Evolutionary conservation across 2,329 filamentous ascomycete genomes (phyloP), one percentile per base, ranked within the genome.

Genomic region (Didymella arachidicola): DNA sequence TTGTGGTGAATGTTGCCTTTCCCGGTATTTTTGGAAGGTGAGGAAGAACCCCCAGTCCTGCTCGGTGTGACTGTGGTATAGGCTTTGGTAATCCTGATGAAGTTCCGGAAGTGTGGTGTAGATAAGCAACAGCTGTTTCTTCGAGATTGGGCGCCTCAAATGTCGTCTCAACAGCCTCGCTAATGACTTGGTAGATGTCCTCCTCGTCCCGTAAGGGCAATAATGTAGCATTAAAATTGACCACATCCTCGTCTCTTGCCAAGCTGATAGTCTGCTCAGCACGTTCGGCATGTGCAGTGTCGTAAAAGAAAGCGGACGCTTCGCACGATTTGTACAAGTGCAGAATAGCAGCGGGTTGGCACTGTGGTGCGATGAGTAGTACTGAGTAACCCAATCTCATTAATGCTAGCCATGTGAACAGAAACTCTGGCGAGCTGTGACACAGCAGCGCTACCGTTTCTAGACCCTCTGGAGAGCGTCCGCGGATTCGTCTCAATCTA

Each of bases 41-140:
- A 7, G 86, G 85, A 0, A 88, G 77, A 0, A 84, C 83, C 2
- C 82, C 83, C 3, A 86, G 80, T 3, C 82, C 84, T 11, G 79
- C 84, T 44, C 79, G 79, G 66, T 89, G 85, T 1, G 78, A 81
- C 58, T 89, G 86, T 0, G 81, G 80, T 1, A 89, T 87, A 0
- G 85, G 84, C 58, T 89, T 89, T 0, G 87, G 87, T 1, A 86
- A 70, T 0, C 87, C 87, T 0, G 83, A 84, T 0, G 86, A 88
- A 2, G 87, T 89, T 0, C 87, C 87, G 0, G 87, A 89, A 0
- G 86, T 88, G 65, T 89, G 87, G 62, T 84, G 83, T 25, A 87
- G 76, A 68, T 87, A 89, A 0, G 86, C 86, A 14, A 82, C 69
- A 12, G 83, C 79, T 1, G 64, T 63, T 7, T 75, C 70, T 7